Evolutionary conservation across 2,329 filamentous ascomycete genomes (phyloP).

Genomic region (Xylariaceae sp.): DNA sequence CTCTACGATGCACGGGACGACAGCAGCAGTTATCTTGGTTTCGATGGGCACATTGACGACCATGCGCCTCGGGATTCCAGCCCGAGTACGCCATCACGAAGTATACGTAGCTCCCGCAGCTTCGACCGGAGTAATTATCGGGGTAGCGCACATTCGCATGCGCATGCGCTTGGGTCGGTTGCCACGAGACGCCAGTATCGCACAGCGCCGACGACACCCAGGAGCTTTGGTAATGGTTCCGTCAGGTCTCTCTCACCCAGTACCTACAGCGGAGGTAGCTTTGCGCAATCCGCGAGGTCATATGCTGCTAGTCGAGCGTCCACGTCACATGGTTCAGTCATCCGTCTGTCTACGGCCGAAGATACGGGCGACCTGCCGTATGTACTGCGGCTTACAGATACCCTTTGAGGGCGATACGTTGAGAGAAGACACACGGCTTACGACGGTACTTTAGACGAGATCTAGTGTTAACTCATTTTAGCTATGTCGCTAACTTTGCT

Average conservation of each 20-base stretch:
- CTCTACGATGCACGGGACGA: constrained; percentile 37
- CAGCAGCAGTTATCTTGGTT: constrained; percentile 23
- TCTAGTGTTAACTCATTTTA: no score
- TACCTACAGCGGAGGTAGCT: constrained; percentile 25
- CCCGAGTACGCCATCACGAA: constrained; percentile 38
- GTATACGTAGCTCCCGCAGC: constrained; percentile 27
- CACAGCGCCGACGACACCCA: constrained; percentile 52
- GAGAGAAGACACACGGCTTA: background rate
- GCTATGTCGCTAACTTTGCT: no score
- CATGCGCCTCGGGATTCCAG: constrained; percentile 43
- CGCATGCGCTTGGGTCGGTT: constrained; percentile 24
- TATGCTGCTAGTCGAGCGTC: constrained; percentile 34
- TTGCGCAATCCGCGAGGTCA: constrained; percentile 41
- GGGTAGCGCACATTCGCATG: constrained; percentile 30
- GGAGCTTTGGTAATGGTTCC: constrained; percentile 35
- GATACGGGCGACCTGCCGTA: constrained; percentile 36
- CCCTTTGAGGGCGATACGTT: constrained; percentile 21
- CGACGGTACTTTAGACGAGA: no score
- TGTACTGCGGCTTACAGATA: constrained; percentile 31
- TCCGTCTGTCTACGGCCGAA: constrained; percentile 42
- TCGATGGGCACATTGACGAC: constrained; percentile 33
- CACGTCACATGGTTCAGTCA: constrained; percentile 36
- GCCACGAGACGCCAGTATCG: constrained; percentile 44
- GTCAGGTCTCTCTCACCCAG: constrained; percentile 36
- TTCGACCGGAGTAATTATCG: constrained; percentile 21